phyloP scores from a whole-genome alignment of 169 alveolate species.

The Plasmodium inui region DNA sequence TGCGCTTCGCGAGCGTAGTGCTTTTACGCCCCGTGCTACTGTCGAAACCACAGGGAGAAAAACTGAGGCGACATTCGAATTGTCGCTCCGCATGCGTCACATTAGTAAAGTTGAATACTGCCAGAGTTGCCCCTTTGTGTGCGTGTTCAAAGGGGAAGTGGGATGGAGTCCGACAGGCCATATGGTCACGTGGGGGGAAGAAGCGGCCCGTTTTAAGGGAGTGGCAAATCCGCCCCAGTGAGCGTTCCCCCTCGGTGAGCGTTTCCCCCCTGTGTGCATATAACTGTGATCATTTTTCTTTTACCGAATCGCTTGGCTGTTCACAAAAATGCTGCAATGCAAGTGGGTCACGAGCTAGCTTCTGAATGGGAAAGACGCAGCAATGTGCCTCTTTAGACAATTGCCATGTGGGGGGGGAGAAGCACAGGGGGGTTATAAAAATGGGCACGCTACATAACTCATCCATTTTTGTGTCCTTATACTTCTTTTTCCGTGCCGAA shows the following conservation, averaged over 20 bases:
- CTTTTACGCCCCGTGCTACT: neutral
- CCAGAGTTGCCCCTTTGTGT: neutral
- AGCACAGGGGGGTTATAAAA: neutral
- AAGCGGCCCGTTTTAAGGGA: neutral
- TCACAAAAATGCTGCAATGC: neutral
- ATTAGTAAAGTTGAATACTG: neutral
- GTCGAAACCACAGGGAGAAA: neutral
- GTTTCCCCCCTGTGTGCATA: neutral
- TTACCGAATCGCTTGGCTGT: neutral
- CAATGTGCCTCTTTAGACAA: neutral
- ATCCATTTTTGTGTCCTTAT: neutral
- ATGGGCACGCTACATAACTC: neutral
- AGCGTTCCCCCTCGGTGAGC: neutral
- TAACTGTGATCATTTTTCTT: neutral
- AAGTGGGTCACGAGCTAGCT: neutral
- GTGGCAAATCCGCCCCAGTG: neutral
- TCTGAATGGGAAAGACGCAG: neutral
- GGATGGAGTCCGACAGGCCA: neutral
- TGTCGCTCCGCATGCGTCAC: neutral
- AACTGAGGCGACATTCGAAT: neutral
- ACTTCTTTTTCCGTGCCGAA: neutral
- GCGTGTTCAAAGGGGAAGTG: neutral
- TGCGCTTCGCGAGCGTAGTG: neutral
- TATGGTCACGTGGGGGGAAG: neutral
- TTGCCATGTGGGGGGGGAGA: neutral